Conservation (phyloP, 2,329 filamentous ascomycete genomes). For the Arthroderma sp. region DNA sequence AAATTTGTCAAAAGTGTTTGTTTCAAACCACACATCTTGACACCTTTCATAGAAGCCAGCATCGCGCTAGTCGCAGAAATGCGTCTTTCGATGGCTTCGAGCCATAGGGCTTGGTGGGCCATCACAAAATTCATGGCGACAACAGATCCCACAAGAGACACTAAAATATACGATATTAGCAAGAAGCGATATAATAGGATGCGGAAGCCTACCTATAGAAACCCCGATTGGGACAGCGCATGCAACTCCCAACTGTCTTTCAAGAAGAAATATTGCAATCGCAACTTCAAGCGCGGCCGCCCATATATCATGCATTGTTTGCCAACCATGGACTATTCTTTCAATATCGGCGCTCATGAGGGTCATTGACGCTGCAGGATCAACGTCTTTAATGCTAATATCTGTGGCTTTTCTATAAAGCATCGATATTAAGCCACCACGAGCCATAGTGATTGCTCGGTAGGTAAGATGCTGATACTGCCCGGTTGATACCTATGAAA, state of each 20-base stretch:
- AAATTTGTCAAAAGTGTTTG: conserved; percentile 27
- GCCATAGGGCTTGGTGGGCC: conserved; percentile 33
- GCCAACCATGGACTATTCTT: conserved; percentile 29
- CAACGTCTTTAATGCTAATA: conserved; percentile 21
- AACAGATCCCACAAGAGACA: conserved; percentile 23
- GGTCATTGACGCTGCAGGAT: conserved; percentile 28
- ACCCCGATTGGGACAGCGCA: conserved; percentile 34
- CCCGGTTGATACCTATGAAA: conserved; percentile 23
- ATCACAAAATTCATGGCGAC: conserved; percentile 26
- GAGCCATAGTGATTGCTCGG: conserved; percentile 31
- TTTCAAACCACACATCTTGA: conserved; percentile 39
- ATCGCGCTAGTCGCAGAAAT: conserved; percentile 37
- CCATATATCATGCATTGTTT: conserved; percentile 34
- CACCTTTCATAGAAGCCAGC: conserved; percentile 38
- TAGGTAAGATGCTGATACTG: conserved; percentile 32
- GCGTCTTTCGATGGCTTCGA: conserved; percentile 37
- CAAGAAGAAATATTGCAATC: conserved; percentile 32
- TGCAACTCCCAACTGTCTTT: conserved; percentile 30
- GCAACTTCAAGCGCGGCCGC: conserved; percentile 32
- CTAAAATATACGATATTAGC: conserved; percentile 10
- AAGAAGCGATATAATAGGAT: conserved; percentile 1
- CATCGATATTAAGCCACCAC: conserved; percentile 34
- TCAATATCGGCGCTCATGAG: conserved; percentile 37
- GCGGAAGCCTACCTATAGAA: conserved; percentile 21
- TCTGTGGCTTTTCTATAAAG: conserved; percentile 36